Conservation (phyloP, 2,329 filamentous ascomycete genomes). For the Curvularia verruculosa region DNA sequence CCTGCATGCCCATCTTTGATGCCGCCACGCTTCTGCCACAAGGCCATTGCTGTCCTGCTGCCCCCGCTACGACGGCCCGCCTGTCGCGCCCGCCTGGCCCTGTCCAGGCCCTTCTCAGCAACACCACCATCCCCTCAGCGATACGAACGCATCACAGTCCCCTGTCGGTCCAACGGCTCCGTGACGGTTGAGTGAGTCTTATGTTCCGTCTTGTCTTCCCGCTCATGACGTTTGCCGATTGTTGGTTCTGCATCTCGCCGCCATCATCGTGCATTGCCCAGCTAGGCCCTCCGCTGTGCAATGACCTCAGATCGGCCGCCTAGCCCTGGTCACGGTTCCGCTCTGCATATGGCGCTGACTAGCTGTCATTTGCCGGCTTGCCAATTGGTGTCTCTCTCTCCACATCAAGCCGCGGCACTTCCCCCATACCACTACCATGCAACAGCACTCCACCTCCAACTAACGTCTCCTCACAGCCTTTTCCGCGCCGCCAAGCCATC, state of each 20-base stretch:
- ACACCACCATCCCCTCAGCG: constrained; percentile 24
- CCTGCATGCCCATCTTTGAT: constrained; percentile 20
- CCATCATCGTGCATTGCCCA: not conserved
- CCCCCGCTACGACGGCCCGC: constrained; percentile 3
- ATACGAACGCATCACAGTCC: constrained; percentile 42
- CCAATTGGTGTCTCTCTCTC: not conserved
- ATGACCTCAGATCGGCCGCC: constrained; percentile 12
- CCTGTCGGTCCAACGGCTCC: constrained; percentile 52
- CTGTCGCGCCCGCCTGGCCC: not conserved
- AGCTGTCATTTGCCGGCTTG: not conserved
- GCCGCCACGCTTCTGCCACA: constrained; percentile 18
- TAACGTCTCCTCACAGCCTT: constrained; percentile 37
- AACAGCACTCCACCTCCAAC: not conserved
- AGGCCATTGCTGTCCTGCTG: constrained; percentile 17
- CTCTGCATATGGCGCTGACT: not conserved
- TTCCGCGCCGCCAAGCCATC: constrained; percentile 37
- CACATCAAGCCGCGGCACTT: not conserved
- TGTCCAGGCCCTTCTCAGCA: constrained; percentile 24
- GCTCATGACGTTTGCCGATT: constrained; percentile 8
- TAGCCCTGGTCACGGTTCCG: not conserved
- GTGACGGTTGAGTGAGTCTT: constrained; percentile 50
- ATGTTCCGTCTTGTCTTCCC: constrained; percentile 3
- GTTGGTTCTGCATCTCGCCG: not conserved
- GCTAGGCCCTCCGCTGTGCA: constrained; percentile 3
- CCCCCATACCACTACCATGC: not conserved